Conservation (phyloP, 805 yeast species). For the Clavispora vitiphila region DNA sequence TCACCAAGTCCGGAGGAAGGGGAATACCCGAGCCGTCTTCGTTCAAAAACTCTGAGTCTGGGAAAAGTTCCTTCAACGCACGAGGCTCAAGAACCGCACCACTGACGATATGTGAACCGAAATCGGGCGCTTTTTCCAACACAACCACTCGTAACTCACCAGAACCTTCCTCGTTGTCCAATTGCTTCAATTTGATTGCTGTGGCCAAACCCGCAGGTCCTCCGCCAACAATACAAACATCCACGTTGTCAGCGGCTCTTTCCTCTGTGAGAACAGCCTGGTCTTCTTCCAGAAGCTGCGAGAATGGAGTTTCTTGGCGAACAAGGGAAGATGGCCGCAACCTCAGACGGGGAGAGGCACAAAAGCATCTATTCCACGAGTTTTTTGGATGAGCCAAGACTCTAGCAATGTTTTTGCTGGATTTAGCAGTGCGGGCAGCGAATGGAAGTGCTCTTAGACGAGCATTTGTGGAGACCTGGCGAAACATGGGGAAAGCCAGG, state of each 20-base stretch:
- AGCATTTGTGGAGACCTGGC: not conserved
- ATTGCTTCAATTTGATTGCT: constrained; percentile 82
- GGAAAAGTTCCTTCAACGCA: constrained; percentile 79
- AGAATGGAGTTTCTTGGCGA: constrained; percentile 6
- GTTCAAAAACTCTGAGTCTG: constrained; percentile 53
- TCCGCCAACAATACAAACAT: constrained; percentile 94
- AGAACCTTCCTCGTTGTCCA: constrained; percentile 60
- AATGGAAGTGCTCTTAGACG: not conserved
- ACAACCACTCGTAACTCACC: constrained; percentile 81
- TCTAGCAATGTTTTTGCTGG: not conserved
- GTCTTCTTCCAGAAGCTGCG: constrained; percentile 31
- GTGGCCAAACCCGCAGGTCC: constrained; percentile 98
- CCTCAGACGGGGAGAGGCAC: not conserved
- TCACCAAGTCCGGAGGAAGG: constrained; percentile 70
- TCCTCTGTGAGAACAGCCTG: constrained; percentile 50
- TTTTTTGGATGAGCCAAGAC: not conserved
- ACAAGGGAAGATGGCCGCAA: not conserved
- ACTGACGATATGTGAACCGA: constrained; percentile 88
- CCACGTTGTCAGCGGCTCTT: constrained; percentile 81
- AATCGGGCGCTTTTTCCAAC: constrained; percentile 86
- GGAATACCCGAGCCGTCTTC: constrained; percentile 59
- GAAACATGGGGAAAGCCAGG: not conserved
- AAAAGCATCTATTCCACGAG: not conserved
- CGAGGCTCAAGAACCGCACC: constrained; percentile 94
- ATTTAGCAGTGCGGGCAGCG: not conserved